phyloP scores from a whole-genome alignment of 345 rosid genomes.

The Euphorbia lathyris region DNA sequence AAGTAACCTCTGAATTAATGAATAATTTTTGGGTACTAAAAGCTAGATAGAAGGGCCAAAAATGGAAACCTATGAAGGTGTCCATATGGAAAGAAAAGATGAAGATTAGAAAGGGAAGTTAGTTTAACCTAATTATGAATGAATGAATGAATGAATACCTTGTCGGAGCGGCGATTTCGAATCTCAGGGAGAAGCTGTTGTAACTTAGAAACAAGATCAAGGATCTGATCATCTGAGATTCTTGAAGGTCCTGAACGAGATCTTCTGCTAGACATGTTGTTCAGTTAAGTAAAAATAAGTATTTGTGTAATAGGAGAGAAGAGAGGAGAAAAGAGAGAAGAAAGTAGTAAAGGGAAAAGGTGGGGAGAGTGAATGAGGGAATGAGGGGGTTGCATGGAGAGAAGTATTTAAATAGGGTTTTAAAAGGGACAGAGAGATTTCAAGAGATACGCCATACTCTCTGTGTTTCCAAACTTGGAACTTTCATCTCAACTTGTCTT shows the following conservation, averaged over 20 bases:
- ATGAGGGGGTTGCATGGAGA: conserved; percentile 46
- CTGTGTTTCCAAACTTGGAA: conserved; percentile 19
- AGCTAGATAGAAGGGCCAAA: neutral
- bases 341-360: conserved; percentile 22
- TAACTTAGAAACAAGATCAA: conserved; percentile 78
- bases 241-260: conserved; percentile 58
- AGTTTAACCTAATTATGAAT: neutral
- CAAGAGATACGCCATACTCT: conserved; percentile 40
- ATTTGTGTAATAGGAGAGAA: no score
- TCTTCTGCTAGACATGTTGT: conserved; percentile 78
- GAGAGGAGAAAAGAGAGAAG: conserved; percentile 15
- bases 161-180: conserved; percentile 57
- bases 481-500: conserved; percentile 13
- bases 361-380: conserved; percentile 16
- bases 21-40: no score
- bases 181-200: conserved; percentile 88
- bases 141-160: conserved; percentile 34
- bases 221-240: conserved; percentile 87
- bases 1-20: conserved; percentile 2
- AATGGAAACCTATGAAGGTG: neutral
- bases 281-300: no score
- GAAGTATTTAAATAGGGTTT: conserved; percentile 49
- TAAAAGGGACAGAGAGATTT: conserved; percentile 22
- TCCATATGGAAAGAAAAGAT: neutral
- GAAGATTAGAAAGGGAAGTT: neutral